These are phyloP conservation scores for Tuber calosporum DNA, from an alignment of 495 filamentous ascomycete genomes.

Conservation along the genomic window DNA sequence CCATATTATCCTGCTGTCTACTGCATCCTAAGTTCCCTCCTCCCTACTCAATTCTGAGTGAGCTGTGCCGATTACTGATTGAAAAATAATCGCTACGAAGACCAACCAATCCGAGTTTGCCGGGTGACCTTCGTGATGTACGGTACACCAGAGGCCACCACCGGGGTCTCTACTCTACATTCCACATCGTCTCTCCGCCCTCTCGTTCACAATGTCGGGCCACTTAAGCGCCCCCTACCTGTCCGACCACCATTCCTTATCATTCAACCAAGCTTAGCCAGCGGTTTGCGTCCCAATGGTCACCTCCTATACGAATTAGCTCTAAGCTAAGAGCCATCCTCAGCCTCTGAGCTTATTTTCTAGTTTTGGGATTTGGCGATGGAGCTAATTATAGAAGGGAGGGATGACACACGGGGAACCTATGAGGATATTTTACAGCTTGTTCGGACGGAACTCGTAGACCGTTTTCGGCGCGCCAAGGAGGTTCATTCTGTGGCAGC, in stretches of 20 bases:
- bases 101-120: slow-evolving; percentile 24
- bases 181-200: slow-evolving; percentile 81
- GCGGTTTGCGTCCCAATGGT: slow-evolving; percentile 71
- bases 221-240: slow-evolving; percentile 87
- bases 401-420: slow-evolving; percentile 76
- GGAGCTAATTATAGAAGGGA: slow-evolving; percentile 74
- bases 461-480: slow-evolving; percentile 85
- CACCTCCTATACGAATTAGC: slow-evolving; percentile 91
- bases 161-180: slow-evolving; percentile 87
- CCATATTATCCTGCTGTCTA: no score
- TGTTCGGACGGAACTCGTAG: slow-evolving; percentile 87
- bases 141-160: slow-evolving; percentile 68
- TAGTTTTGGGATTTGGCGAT: slow-evolving; percentile 85
- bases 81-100: slow-evolving; percentile 17
- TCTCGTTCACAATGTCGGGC: slow-evolving; percentile 79
- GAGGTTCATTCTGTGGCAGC: slow-evolving; percentile 88
- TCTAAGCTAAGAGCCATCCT: slow-evolving; percentile 95
- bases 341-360: slow-evolving; percentile 77
- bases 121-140: slow-evolving; percentile 59
- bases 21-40: no score
- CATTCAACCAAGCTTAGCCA: slow-evolving; percentile 88
- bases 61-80: slow-evolving; percentile 17
- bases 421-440: slow-evolving; percentile 85
- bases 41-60: not conserved
- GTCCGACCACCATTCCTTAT: slow-evolving; percentile 88